Base-by-base conservation (phyloP, 768 basidiomycete genomes). In the Termitomyces sp. region DNA sequence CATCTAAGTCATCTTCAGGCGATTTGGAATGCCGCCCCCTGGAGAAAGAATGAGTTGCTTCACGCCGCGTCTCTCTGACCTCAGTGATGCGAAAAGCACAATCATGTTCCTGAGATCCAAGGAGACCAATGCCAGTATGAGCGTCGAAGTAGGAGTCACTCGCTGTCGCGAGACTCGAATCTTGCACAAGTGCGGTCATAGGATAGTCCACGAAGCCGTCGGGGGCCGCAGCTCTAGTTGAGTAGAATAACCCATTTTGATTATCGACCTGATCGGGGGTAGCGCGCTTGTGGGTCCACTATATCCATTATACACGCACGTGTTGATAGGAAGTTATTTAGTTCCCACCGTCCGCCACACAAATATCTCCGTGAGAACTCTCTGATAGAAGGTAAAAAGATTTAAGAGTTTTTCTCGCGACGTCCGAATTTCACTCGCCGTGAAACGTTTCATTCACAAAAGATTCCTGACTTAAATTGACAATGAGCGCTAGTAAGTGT, bases 181-280 rank as follows among this genome's bases (percentile, higher is more conserved):
- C 44, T 20, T 47, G 36, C 10, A 33, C 42, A 26, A 41, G 24
- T 10, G 56, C 39, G 12, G 45, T 31, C 57, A 58, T 58, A 9
- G 28, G 36, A n/a, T n/a, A 16, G 26, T 45, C 18, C 16, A 39
- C 15, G 18, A 24, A 41, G n/a, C 39, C 39, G n/a, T n/a, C 15
- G 37, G 37, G 39, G 39, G 39, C 18, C 20, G 39, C n/a, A 9
- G 3, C 37, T 20, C 16, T 39, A 8, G 20, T 39, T 16, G 57
- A 22, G 50, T 41, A 34, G 29, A 41, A 28, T 51, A n/a, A 42
- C 6, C 51, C 57, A 58, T 58, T 18, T n/a, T 13, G 20, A 12
- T 15, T 46, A 53, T 58, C 51, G 31, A 22, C 36, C 5, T 58
- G 57, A 58, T 58, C 34, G 57, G 33, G 18, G 26, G 22, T 44